phyloP scores from a whole-genome alignment of 345 rosid genomes.

The Sisymbrium irio region DNA sequence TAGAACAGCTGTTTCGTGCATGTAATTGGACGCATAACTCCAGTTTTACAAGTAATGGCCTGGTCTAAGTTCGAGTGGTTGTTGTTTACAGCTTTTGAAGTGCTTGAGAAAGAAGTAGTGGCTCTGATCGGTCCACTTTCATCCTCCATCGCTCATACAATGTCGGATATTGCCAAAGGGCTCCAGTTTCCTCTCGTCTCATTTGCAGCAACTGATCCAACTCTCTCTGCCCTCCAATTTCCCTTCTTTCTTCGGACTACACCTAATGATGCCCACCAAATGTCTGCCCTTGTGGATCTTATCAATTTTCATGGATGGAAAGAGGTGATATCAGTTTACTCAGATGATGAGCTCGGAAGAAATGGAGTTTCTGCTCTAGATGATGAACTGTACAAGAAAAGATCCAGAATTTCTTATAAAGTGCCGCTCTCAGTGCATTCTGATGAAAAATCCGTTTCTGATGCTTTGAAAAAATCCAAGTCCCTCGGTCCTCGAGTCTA shows the following conservation, averaged over 20 bases:
- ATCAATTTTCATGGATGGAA: conserved; percentile 69
- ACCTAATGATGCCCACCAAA: conserved; percentile 68
- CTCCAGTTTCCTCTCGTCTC: conserved; percentile 79
- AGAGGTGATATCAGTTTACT: conserved; percentile 60
- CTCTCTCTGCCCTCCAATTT: conserved; percentile 78
- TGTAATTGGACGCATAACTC: background rate
- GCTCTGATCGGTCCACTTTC: conserved; percentile 81
- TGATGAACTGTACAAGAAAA: conserved; percentile 50
- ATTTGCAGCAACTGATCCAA: conserved; percentile 87
- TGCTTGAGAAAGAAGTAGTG: conserved; percentile 60
- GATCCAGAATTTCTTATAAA: conserved; percentile 50
- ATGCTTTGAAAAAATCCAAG: conserved; percentile 52
- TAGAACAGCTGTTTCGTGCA: background rate
- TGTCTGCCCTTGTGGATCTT: conserved; percentile 74
- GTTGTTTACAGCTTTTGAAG: conserved; percentile 56
- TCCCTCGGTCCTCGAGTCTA: conserved; percentile 63
- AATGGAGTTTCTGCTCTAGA: conserved; percentile 62
- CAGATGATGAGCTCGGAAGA: conserved; percentile 84
- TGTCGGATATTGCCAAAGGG: conserved; percentile 56
- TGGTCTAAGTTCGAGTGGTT: conserved; percentile 9
- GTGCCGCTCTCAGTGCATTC: conserved; percentile 48
- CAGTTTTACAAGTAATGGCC: background rate
- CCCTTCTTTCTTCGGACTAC: conserved; percentile 75
- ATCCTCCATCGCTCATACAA: conserved; percentile 70
- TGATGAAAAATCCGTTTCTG: conserved; percentile 37